These are phyloP conservation scores for Dimargaris cristalligena DNA, from an alignment of 192 early-diverging fungal species.

Conservation along the genomic window DNA sequence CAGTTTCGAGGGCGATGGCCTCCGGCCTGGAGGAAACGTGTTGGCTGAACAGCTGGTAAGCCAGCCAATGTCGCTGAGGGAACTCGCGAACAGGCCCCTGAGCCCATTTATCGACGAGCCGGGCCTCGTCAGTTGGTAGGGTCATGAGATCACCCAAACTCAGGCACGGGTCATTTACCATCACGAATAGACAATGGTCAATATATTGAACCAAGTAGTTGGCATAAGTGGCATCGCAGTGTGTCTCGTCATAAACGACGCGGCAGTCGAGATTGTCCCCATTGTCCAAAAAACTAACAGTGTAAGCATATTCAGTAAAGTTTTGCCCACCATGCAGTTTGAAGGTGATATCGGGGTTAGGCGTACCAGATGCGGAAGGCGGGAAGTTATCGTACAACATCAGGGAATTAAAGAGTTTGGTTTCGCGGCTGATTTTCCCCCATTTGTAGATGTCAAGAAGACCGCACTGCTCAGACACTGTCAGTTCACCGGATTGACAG, in stretches of 20 bases:
- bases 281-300: background rate
- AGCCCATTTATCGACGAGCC: background rate
- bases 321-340: background rate
- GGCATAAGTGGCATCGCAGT: background rate
- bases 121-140: background rate
- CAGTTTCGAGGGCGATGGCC: background rate
- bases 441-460: slow-evolving; percentile 1
- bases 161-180: background rate
- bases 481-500: background rate
- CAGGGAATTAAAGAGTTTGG: background rate
- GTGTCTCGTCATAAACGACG: background rate
- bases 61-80: background rate
- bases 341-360: background rate
- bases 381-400: slow-evolving; percentile 8
- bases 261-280: background rate
- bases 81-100: background rate
- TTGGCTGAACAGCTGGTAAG: background rate
- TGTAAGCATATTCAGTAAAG: background rate
- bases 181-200: background rate
- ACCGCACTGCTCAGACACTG: background rate
- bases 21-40: background rate
- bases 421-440: background rate
- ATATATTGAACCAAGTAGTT: background rate
- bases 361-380: background rate
- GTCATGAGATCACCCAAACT: background rate